Evolutionary conservation across 179 eudicot species (phyloP), one percentile per base, ranked within the genome.

Genomic region (Dionaea muscipula): DNA sequence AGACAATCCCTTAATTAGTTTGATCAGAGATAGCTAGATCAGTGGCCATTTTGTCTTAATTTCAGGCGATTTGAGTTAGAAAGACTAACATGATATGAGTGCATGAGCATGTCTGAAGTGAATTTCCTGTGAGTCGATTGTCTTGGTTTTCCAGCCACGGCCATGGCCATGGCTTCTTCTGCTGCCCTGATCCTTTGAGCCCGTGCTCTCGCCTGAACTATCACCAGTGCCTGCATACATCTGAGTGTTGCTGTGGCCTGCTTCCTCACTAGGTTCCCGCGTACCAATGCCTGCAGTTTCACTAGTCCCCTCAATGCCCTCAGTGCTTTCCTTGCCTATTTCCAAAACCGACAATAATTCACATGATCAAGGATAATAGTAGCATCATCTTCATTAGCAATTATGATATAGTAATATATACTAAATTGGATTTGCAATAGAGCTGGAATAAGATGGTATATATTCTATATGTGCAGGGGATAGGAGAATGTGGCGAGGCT

Each of bases 251-350:
- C 84, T 0, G 82, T 74, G 5, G 95, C 94, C 51, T 82, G 97
- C 55, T 86, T 86, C 20, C 97, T 61, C 31, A 90, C 95, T 48
- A 90, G 68, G 41, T 87, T 94, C 26, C 97, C 97, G 61, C 97
- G 78, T 7, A 78, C 97, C 61, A 86, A 51, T 16, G 97, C 97
- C 60, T 90, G 97, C 64, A 90, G 67, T 84, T 90, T 90, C 78
- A 90, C 97, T 40, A 90, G 60, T 55, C 97, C 97, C 67, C 71
- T 86, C 63, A 90, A 51, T 11, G 97, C 97, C 64, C 75, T 68
- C 59, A 90, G 57, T 37, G 97, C 97, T 55, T 90, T 90, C 57
- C 97, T 83, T 38, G 97, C 97, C 96, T 88, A 16, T 43, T n/a
- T n/a, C n/a, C n/a, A n/a, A n/a, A n/a, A n/a, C n/a, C n/a, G n/a